Conservation (phyloP, 2,329 filamentous ascomycete species). For the Fusarium torreyae region DNA sequence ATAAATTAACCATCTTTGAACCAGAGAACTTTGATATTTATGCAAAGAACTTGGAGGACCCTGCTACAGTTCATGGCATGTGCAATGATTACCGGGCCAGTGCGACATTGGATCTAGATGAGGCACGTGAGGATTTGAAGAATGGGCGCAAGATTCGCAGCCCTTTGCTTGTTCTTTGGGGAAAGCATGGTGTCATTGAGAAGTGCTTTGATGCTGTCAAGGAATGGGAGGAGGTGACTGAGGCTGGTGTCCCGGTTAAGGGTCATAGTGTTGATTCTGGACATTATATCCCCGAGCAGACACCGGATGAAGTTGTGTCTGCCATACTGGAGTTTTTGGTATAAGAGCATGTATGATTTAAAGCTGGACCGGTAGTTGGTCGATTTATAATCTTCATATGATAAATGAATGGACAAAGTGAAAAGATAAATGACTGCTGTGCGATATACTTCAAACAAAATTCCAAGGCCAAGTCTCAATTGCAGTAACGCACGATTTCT, state of each 20-base stretch:
- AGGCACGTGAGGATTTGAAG: constrained; percentile 62
- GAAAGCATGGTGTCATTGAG: constrained; percentile 64
- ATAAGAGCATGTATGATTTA: constrained; percentile 10
- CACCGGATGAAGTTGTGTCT: constrained; percentile 61
- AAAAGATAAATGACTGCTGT: too few relatives aligned
- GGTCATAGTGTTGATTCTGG: constrained; percentile 63
- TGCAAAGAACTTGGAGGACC: constrained; percentile 58
- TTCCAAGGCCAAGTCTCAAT: too few relatives aligned
- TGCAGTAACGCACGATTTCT: too few relatives aligned
- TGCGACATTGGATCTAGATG: constrained; percentile 67
- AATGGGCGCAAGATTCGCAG: constrained; percentile 60
- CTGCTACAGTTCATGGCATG: constrained; percentile 61
- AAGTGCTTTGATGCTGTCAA: constrained; percentile 63
- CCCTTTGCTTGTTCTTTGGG: constrained; percentile 67
- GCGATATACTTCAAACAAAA: too few relatives aligned
- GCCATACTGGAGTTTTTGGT: constrained; percentile 59
- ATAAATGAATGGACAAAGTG: too few relatives aligned
- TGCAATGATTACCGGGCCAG: constrained; percentile 71
- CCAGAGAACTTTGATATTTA: constrained; percentile 59
- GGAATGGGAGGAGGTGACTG: constrained; percentile 66
- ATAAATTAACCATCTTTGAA: constrained; percentile 55
- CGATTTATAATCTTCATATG: too few relatives aligned
- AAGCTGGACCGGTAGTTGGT: too few relatives aligned
- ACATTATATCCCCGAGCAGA: constrained; percentile 67
- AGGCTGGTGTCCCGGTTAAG: constrained; percentile 53